phyloP scores from a whole-genome alignment of 1,284 basidiomycete genomes.

The Bjerkandera adusta region DNA sequence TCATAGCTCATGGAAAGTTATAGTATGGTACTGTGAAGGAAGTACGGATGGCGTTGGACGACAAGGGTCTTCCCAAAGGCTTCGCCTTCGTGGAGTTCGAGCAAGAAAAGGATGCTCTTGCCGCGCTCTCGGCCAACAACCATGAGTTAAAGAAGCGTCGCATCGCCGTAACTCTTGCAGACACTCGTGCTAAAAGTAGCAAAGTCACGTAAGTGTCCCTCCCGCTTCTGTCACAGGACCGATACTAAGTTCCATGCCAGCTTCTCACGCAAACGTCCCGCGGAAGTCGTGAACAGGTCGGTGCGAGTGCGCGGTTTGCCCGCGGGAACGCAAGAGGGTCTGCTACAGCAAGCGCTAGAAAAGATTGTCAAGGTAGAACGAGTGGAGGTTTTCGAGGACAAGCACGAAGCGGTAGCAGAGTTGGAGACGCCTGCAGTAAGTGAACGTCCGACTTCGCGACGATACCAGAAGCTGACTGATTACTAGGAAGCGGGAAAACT shows the following conservation, averaged over 20 bases:
- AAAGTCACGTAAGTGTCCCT: slow-evolving; percentile 44
- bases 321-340: slow-evolving; percentile 73
- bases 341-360: slow-evolving; percentile 85
- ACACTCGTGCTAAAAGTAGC: slow-evolving; percentile 58
- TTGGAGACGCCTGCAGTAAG: slow-evolving; percentile 72
- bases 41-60: slow-evolving; percentile 75
- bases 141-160: slow-evolving; percentile 81
- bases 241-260: slow-evolving; percentile 4
- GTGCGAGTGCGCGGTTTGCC: slow-evolving; percentile 79
- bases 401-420: slow-evolving; percentile 75
- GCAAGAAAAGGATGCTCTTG: slow-evolving; percentile 70
- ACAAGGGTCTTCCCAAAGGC: slow-evolving; percentile 74
- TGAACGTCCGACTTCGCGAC: not conserved
- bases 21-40: slow-evolving; percentile 84
- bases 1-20: not conserved
- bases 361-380: slow-evolving; percentile 73
- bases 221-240: not conserved
- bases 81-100: slow-evolving; percentile 95
- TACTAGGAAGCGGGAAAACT: slow-evolving; percentile 77
- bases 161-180: slow-evolving; percentile 81
- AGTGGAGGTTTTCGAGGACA: slow-evolving; percentile 71
- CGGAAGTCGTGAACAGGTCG: slow-evolving; percentile 67
- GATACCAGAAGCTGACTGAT: slow-evolving; percentile 10
- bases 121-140: slow-evolving; percentile 80
- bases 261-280: slow-evolving; percentile 34